Conservation (phyloP, 2,329 filamentous ascomycete genomes). For the Pseudocercospora cruenta region DNA sequence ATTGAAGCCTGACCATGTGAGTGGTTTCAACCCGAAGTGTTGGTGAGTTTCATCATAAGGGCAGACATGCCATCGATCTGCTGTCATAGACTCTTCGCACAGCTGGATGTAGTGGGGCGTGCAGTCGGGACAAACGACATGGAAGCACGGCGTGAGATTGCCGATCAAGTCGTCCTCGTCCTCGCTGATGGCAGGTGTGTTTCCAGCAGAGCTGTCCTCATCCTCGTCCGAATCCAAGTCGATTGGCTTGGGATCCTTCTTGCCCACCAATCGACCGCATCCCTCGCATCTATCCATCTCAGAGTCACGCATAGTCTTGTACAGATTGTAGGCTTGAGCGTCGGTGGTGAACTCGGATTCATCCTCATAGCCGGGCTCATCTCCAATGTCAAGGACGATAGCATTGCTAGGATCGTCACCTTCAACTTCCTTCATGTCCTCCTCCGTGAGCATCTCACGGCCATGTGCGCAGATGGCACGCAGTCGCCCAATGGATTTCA, state of each 20-base stretch:
- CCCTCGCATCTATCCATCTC: constrained; percentile 73
- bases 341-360: constrained; percentile 62
- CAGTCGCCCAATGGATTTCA: constrained; percentile 87
- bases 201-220: constrained; percentile 29
- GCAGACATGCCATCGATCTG: constrained; percentile 61
- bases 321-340: constrained; percentile 81
- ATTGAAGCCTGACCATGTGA: constrained; percentile 62
- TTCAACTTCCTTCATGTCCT: constrained; percentile 78
- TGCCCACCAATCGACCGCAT: constrained; percentile 66
- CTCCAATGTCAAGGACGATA: constrained; percentile 86
- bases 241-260: constrained; percentile 55
- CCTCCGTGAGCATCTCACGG: constrained; percentile 82
- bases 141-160: constrained; percentile 83
- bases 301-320: constrained; percentile 80
- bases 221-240: constrained; percentile 48
- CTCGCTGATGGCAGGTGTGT: constrained; percentile 42
- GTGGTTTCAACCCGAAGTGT: constrained; percentile 66
- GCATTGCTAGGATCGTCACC: constrained; percentile 71
- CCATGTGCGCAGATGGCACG: constrained; percentile 92
- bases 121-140: constrained; percentile 79
- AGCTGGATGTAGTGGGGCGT: constrained; percentile 61
- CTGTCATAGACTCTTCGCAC: constrained; percentile 33
- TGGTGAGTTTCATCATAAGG: constrained; percentile 69
- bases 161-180: constrained; percentile 65
- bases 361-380: constrained; percentile 62